Base-by-base conservation (phyloP, 163 green algal species). In the Picocystis sp. region DNA sequence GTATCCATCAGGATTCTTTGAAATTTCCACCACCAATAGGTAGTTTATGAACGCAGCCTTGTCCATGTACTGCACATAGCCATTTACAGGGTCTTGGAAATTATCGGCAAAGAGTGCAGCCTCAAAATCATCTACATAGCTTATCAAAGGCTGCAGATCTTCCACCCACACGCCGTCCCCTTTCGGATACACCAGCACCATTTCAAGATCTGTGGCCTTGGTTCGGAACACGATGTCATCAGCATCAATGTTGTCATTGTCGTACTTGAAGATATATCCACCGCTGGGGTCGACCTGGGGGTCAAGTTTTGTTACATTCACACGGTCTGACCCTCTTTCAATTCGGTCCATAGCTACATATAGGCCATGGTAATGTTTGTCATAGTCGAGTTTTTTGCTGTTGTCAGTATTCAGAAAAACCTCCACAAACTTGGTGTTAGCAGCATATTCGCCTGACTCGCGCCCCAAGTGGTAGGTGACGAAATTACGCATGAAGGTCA, bases 1-100 rank as follows among this genome's bases (percentile, higher is more conserved):
- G 56, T 82, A 84, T 11, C 64, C 70, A 49, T 91, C 81, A 0
- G 80, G 80, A 47, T 88, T 89, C 66, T 90, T 90, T 47, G 64
- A 77, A 6, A 86, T 43, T 58, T 89, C 80, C 0, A 64, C 67
- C 5, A 52, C 48, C 13, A 90, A 48, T 19, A 85, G 76, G 63
- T 87, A 87, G 63, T 89, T 73, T 1, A 77, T 47, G 46, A 79
- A 84, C 19, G 60, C 57, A 3, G 50, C 38, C 9, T 67, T 25
- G 35, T 88, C 67, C 17, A 83, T 72, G 47, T 64, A 61, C 25
- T 21, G 41, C n/a, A 29, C 45, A 57, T 80, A 80, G 50, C 35
- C 59, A 19, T 15, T 43, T 35, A 22, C n/a, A 11, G n/a, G n/a
- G 45, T 66, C 38, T 22, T 52, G 43, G 55, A 66, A 72, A 29